These are phyloP conservation scores for Penicillium canariense DNA, from an alignment of 495 filamentous ascomycete genomes.

Conservation along the genomic window DNA sequence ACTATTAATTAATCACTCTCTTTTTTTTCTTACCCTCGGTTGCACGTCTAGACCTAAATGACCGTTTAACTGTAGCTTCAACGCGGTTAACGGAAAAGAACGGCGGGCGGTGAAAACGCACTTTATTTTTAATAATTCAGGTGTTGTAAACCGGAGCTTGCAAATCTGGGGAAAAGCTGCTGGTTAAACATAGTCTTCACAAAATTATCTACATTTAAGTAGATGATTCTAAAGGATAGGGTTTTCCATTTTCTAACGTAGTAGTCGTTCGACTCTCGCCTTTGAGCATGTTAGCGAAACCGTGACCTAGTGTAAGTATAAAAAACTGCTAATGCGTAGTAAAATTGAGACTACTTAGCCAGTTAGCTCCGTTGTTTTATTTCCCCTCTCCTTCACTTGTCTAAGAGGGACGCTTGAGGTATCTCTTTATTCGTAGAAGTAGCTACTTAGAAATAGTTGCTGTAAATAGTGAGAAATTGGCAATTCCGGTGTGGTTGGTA, in stretches of 20 bases:
- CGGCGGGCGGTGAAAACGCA: background rate
- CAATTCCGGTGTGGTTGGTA: too few relatives aligned
- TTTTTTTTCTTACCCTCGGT: background rate
- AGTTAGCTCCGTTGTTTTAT: background rate
- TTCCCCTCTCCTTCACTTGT: background rate
- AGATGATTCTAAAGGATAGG: background rate
- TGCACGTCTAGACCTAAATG: background rate
- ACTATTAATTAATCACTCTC: background rate
- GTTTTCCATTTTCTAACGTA: background rate
- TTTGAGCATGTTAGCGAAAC: background rate
- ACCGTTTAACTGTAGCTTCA: background rate
- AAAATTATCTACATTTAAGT: background rate
- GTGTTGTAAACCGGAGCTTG: background rate
- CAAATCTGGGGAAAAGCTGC: background rate
- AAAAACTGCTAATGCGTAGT: background rate
- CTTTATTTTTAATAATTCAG: slow-evolving; percentile 1
- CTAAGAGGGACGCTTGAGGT: background rate
- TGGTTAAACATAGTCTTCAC: slow-evolving; percentile 4
- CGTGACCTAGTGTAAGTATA: background rate
- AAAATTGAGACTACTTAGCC: background rate
- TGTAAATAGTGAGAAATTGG: too few relatives aligned
- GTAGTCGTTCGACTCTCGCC: background rate
- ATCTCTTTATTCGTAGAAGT: too few relatives aligned
- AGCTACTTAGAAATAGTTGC: too few relatives aligned
- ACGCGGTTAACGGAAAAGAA: background rate